Percentiles rank a stretch among this genome's conserved stretches.
These are phyloP conservation scores for Microbotryomycetes sp. DNA, from an alignment of 1,284 basidiomycete genomes.

Conservation along the genomic window DNA sequence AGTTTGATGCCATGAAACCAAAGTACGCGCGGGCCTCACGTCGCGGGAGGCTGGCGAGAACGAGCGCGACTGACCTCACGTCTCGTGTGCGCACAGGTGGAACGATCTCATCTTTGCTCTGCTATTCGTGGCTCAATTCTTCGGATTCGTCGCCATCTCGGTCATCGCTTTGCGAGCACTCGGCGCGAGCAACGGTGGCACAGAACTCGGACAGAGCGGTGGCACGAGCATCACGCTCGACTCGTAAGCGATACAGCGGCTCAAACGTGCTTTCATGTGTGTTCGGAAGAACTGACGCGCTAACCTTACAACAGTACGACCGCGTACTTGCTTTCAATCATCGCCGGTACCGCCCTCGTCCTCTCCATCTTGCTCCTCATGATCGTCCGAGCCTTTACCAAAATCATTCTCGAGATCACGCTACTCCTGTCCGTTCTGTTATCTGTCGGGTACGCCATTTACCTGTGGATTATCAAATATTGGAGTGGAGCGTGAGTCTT, in stretches of 20 bases:
- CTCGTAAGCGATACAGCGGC: constrained; percentile 26
- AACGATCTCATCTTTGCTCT: constrained; percentile 39
- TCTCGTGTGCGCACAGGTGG: constrained; percentile 6
- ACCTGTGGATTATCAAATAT: constrained; percentile 71
- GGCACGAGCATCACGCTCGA: constrained; percentile 27
- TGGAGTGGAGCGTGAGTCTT: constrained; percentile 55
- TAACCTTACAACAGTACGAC: constrained; percentile 3
- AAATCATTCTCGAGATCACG: constrained; percentile 69
- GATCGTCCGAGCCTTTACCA: constrained; percentile 54
- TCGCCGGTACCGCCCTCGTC: constrained; percentile 18
- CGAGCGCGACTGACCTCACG: too few species aligned
- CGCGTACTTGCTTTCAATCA: constrained; percentile 25
- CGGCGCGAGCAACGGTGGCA: constrained; percentile 10
- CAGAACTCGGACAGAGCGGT: constrained; percentile 10
- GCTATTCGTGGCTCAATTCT: constrained; percentile 41
- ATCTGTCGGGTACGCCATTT: constrained; percentile 51
- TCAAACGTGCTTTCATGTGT: constrained; percentile 1
- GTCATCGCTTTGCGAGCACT: constrained; percentile 40
- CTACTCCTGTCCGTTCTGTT: constrained; percentile 51
- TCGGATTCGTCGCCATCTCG: constrained; percentile 40
- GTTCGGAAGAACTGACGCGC: background rate
- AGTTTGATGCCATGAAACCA: constrained; percentile 25
- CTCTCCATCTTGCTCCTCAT: constrained; percentile 23
- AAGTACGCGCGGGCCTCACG: constrained; percentile 8
- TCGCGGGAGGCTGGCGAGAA: too few species aligned